Evolutionary conservation across 2,329 filamentous ascomycete genomes (phyloP).

Genomic region (Cytospora piceicola): DNA sequence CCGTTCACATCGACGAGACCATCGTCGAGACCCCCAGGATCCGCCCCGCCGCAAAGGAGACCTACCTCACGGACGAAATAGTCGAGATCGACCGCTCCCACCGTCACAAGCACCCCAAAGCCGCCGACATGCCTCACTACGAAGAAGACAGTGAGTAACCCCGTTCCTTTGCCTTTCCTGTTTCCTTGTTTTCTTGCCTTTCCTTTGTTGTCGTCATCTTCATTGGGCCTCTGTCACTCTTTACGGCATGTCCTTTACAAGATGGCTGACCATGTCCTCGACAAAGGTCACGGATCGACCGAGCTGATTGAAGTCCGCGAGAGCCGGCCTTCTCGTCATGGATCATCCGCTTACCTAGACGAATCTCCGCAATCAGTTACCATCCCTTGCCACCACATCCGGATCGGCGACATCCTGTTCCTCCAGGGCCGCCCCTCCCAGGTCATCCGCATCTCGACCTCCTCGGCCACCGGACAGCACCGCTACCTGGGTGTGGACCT

Average conservation of each 20-base stretch:
- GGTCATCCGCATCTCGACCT: slow-evolving; percentile 99
- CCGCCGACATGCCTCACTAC: slow-evolving; percentile 69
- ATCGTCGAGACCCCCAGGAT: slow-evolving; percentile 46
- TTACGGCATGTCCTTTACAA: slow-evolving; percentile 61
- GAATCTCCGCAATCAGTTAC: slow-evolving; percentile 81
- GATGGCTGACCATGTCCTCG: slow-evolving; percentile 58
- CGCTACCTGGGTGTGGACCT: slow-evolving; percentile 99
- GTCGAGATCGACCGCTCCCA: slow-evolving; percentile 57
- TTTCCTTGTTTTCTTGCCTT: slow-evolving; percentile 18
- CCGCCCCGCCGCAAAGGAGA: slow-evolving; percentile 43
- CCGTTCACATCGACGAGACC: slow-evolving; percentile 36
- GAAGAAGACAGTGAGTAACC: slow-evolving; percentile 60
- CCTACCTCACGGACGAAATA: slow-evolving; percentile 58
- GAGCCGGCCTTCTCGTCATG: slow-evolving; percentile 41
- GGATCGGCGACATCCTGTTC: slow-evolving; percentile 97
- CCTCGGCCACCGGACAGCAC: slow-evolving; percentile 97
- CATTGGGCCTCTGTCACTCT: slow-evolving; percentile 61
- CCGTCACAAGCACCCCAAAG: slow-evolving; percentile 42
- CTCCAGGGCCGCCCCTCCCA: slow-evolving; percentile 99
- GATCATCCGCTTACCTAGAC: slow-evolving; percentile 40
- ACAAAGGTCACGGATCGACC: slow-evolving; percentile 53
- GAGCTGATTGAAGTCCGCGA: slow-evolving; percentile 57
- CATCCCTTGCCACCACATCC: slow-evolving; percentile 99
- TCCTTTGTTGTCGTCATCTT: slow-evolving; percentile 26
- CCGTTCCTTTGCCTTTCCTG: slow-evolving; percentile 16